Evolutionary conservation across 2,329 filamentous ascomycete species (phyloP), one percentile per base, ranked within the genome.

Genomic region (Arachnomyces sp.): DNA sequence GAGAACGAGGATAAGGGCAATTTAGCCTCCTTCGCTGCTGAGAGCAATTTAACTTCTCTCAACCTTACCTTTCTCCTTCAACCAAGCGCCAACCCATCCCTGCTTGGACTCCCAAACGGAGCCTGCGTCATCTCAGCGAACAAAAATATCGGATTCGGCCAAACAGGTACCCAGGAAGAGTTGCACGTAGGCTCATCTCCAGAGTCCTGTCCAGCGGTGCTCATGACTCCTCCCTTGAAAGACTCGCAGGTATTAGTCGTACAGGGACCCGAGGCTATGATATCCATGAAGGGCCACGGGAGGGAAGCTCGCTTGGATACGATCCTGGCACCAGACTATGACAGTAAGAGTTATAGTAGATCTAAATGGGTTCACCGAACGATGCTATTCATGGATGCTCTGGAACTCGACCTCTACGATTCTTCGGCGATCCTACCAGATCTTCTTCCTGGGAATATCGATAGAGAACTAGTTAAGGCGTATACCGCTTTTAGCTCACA

Each of bases 371-470:
- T 31, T 14, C 25, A n/a, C 15, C 36, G 40, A 18, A 41, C 39
- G 15, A 43, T 47, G 34, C 17, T 47, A 14, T 45, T 43, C 21
- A 45, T 45, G 45, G 45, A 43, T 36, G 43, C 42, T 28, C 28
- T 39, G 12, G 36, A 41, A 17, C n/a, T 45, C 11, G 45, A 41
- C 21, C 25, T 39, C 9, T 36, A 31, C 28, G 38, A 36, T 21
- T 29, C 35, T 4, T 5, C 21, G 5, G 35, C 28, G 12, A 29
- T 12, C 7, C 8, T 45, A 4, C 33, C 40, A 9, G 45, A 47
- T 33, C 37, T 43, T 18, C 28, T 45, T 25, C 43, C 40, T 9
- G 40, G 38, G 7, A 21, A 45, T 43, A 35, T 38, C 17, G 37
- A 45, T 35, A 34, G 40, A 4, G 43, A 45, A 32, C 5, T 47